Evolutionary conservation across 805 yeast genomes (phyloP).

Genomic region (Debaryomyces tyrocola): DNA sequence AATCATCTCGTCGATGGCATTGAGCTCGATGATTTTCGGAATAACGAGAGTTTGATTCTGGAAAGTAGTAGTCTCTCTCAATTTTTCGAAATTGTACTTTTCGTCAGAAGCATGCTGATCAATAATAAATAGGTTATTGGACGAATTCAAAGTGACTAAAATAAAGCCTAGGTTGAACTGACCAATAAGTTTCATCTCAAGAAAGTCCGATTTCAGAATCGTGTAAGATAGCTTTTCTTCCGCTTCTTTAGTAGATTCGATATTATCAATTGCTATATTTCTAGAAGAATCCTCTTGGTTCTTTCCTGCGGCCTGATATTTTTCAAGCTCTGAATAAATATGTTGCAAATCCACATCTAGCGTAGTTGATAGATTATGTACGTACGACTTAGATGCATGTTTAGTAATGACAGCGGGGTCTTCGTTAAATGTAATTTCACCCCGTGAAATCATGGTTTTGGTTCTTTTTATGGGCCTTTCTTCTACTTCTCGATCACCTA

Average conservation of each 20-base stretch:
- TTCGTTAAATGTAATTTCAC: not conserved
- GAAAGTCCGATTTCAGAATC: conserved; percentile 72
- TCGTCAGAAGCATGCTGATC: conserved; percentile 99
- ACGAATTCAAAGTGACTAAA: conserved; percentile 54
- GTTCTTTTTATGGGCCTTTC: conserved; percentile 5
- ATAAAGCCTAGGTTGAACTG: conserved; percentile 96
- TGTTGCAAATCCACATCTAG: not conserved
- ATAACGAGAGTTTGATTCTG: conserved; percentile 65
- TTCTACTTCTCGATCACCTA: conserved; percentile 4
- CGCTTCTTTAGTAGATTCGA: conserved; percentile 49
- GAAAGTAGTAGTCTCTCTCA: conserved; percentile 52
- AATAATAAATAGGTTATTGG: conserved; percentile 70
- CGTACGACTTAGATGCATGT: not conserved
- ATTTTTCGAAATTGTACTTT: conserved; percentile 80
- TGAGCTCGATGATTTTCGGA: conserved; percentile 62
- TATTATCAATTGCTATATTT: conserved; percentile 33
- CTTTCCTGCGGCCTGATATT: not conserved
- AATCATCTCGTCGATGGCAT: conserved; percentile 73
- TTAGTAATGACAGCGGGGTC: not conserved
- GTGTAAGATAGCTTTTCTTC: conserved; percentile 59
- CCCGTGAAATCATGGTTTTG: not conserved
- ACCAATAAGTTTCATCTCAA: conserved; percentile 77
- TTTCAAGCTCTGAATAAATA: not conserved
- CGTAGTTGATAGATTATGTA: conserved; percentile 1
- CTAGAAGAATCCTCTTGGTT: not conserved